Base-by-base conservation (phyloP, 495 filamentous ascomycete genomes). In the Xylaria nigripes region DNA sequence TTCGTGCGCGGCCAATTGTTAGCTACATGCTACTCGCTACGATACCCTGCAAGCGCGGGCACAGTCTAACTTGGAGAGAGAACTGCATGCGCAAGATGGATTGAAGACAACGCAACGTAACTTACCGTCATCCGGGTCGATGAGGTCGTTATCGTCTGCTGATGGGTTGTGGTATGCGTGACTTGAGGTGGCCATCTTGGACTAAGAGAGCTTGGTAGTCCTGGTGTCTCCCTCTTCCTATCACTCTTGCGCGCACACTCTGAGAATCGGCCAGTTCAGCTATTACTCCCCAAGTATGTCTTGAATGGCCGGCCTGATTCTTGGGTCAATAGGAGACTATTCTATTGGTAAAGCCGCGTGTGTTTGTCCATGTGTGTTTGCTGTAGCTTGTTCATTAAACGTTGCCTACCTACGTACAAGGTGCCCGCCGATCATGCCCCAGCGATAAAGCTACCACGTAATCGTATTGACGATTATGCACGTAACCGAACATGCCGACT, bases 121-220 rank as follows among this genome's bases (percentile, higher is more conserved):
- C 55, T 65, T 69, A 96, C 93, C 88, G 75, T 96, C 89, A 73
- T 97, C 92, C 3, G 92, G 89, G 69, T 98, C 93, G 71, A 97
- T 96, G 60, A 95, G 71, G 62, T 83, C 78, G 59, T 83, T 90
- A 59, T 90, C 84, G 57, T 92, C 89, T 48, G 92, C 79, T 38
- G 85, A 75, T n/a, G 86, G 81, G 57, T 80, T 77, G 66, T 86
- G 80, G 65, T 85, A 82, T 63, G 81, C 76, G 59, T 82, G 75
- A 56, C 51, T 65, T 30, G 67, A 55, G 25, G 68, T 57, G 15
- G 68, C 64, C 70, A 69, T 72, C 49, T 58, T 57, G 27, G 46
- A 54, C 47, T 10, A 52, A 41, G 51, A 48, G 29, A 22, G 51
- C 44, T 54, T 23, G 32, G 44, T 21, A 13, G 34, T 34, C 45